Percentiles rank a stretch among this genome's conserved stretches.
These are phyloP conservation scores for Jackrogersella minutella DNA, from an alignment of 495 filamentous ascomycete species.

Conservation along the genomic window DNA sequence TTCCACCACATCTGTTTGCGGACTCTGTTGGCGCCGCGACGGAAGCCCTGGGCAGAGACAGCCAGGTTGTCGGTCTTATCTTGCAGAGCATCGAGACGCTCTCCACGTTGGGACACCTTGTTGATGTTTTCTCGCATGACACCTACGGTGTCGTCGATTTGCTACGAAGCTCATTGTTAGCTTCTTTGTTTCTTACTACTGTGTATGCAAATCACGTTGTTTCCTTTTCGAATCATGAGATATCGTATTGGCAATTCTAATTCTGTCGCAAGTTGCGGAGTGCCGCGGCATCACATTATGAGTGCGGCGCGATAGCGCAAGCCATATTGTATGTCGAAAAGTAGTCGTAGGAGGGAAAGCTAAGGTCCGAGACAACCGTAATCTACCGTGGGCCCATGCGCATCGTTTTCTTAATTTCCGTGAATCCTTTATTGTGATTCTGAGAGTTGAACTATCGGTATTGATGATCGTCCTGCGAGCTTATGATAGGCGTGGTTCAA, in stretches of 20 bases:
- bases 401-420: slow-evolving; percentile 3
- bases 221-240: slow-evolving; percentile 6
- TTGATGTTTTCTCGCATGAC: slow-evolving; percentile 96
- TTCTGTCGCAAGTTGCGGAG: slow-evolving; percentile 1
- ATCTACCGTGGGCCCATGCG: slow-evolving; percentile 5
- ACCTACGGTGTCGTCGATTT: slow-evolving; percentile 94
- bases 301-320: neutral
- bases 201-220: neutral
- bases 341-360: neutral
- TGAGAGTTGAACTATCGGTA: neutral
- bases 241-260: slow-evolving; percentile 1
- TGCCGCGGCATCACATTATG: neutral
- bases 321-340: neutral
- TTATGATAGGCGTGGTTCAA: neutral
- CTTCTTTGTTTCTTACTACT: neutral
- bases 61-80: slow-evolving; percentile 96
- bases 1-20: slow-evolving; percentile 87
- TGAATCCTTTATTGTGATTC: neutral
- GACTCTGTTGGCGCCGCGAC: slow-evolving; percentile 91
- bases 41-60: slow-evolving; percentile 89
- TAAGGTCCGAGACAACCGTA: neutral
- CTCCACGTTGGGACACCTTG: slow-evolving; percentile 91
- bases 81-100: slow-evolving; percentile 86
- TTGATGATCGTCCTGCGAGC: neutral
- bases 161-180: slow-evolving; percentile 62